Conservation (phyloP, 73 alveolate genomes). For the Tetrahymena thermophila region DNA sequence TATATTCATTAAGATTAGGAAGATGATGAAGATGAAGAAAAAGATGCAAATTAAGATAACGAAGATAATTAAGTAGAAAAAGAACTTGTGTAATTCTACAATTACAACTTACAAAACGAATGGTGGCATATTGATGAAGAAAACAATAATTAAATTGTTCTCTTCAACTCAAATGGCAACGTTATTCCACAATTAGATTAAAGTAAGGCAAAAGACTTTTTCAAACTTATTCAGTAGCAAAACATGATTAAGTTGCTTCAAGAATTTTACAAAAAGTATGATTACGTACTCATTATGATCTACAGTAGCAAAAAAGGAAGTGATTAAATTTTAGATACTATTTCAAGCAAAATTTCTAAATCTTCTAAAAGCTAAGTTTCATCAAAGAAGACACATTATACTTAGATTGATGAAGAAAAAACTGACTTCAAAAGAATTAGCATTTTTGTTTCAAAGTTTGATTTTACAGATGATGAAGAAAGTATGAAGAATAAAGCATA, state of each 20-base stretch:
- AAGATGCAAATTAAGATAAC: background rate
- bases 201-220: background rate
- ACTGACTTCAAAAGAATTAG: background rate
- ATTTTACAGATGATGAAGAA: background rate
- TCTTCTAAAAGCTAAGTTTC: background rate
- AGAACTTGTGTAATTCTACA: background rate
- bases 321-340: background rate
- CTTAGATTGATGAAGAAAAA: background rate
- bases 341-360: background rate
- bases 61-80: background rate
- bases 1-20: background rate
- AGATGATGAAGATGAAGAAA: background rate
- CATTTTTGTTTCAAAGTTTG: background rate
- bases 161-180: background rate
- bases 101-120: background rate
- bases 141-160: background rate
- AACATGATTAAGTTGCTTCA: background rate
- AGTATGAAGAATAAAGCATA: background rate
- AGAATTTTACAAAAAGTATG: background rate
- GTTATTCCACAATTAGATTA: background rate
- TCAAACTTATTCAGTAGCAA: background rate
- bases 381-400: background rate
- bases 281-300: background rate
- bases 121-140: background rate
- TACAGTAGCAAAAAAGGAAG: background rate